These are phyloP conservation scores for Botrytis tulipae DNA, from an alignment of 2,329 filamentous ascomycete genomes.

Conservation along the genomic window DNA sequence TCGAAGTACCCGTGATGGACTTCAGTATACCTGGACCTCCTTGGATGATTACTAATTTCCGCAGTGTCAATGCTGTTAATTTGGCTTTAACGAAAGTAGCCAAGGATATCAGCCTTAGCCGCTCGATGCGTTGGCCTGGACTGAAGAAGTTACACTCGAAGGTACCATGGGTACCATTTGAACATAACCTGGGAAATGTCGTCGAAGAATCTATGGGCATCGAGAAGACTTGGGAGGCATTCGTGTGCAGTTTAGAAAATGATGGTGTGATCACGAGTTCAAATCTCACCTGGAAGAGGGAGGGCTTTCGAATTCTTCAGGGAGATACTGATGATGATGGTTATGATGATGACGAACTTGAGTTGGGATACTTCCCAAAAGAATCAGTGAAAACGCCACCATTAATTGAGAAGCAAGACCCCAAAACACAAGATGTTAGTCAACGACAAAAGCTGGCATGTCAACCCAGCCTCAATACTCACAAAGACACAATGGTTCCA, in stretches of 20 bases:
- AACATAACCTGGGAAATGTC: conserved; percentile 37
- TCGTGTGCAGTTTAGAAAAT: conserved; percentile 36
- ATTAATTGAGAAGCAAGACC: conserved; percentile 44
- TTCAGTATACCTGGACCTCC: conserved; percentile 44
- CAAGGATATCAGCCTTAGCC: conserved; percentile 33
- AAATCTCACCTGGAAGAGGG: conserved; percentile 47
- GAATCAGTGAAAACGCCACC: conserved; percentile 38
- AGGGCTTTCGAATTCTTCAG: conserved; percentile 47
- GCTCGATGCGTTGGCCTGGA: conserved; percentile 42
- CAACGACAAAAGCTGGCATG: neutral
- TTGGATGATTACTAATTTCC: conserved; percentile 43
- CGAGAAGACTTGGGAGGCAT: conserved; percentile 39
- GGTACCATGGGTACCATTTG: conserved; percentile 50
- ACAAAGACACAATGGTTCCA: neutral
- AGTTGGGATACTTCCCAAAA: conserved; percentile 29
- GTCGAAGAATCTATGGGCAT: conserved; percentile 43
- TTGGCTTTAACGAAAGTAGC: conserved; percentile 38
- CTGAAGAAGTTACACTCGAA: conserved; percentile 41
- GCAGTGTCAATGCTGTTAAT: conserved; percentile 24
- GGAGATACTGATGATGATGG: conserved; percentile 35
- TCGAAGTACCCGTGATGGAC: conserved; percentile 49
- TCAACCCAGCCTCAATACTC: neutral
- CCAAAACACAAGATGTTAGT: conserved; percentile 26
- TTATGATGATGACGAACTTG: conserved; percentile 42
- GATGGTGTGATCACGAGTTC: conserved; percentile 42